Evolutionary conservation across 208 protist species (phyloP), one percentile per base, ranked within the genome.

Genomic region (Endotrypanum monterogeii): DNA sequence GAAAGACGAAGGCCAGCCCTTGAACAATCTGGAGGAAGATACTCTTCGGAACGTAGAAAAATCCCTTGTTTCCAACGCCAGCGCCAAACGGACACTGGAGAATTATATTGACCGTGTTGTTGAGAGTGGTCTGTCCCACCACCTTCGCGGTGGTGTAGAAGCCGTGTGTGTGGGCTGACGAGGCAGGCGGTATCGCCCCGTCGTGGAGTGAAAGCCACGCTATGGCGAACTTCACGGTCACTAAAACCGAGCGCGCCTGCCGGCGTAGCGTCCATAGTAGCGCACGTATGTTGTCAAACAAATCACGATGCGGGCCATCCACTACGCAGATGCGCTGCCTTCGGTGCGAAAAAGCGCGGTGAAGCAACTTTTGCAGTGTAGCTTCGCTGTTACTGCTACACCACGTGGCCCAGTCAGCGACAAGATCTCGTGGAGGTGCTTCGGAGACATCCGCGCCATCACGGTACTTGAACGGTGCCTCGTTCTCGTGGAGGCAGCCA

Each of bases 71-170:
- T 18, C 87, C 89, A 20, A 81, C 73, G 32, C 51, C 41, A 14
- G 23, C 30, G 51, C 92, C 92, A 65, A 97, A 90, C 52, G 89
- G 92, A 20, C 77, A 80, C 76, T 95, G 90, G 41, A 91, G 76
- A 71, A 97, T 90, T n/a, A 94, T 76, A 63, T 89, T 84, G 30
- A 86, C 73, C n/a, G 76, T 86, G 65, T 88, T 90, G 56, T 87
- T 68, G 5, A 89, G 78, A 3, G 82, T 73, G 35, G 68, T 79
- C 78, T 93, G 89, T 7, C 92, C 92, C 28, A 95, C 82, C 28
- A 94, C 73, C 82, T 94, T 95, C 35, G 89, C 80, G 1, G 85
- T 88, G 32, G 92, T 97, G 74, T 83, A 86, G 79, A 97, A 92
- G 16, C 83, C 79, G 25, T 83, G 74, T 46, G 68, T 69, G 56